phyloP scores from a whole-genome alignment of 352 stramenopile genomes.

The Pythium monospermum region DNA sequence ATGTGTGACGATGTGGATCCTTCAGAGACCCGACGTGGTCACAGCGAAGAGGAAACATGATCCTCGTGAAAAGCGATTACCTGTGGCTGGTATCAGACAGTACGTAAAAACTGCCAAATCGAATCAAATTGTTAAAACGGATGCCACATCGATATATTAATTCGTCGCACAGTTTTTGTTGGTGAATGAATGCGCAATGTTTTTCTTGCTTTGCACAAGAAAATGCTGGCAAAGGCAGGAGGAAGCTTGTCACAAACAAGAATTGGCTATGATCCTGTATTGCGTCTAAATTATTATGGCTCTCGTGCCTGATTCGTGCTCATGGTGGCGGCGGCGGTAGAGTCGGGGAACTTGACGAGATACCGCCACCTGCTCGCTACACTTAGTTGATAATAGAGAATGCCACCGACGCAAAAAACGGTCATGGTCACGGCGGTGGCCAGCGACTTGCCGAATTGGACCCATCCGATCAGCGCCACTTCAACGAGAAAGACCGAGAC shows the following conservation, averaged over 20 bases:
- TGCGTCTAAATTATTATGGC: slow-evolving; percentile 5
- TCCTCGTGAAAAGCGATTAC: too few relatives aligned
- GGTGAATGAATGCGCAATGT: slow-evolving; percentile 27
- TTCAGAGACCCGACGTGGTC: too few relatives aligned
- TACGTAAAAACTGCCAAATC: too few relatives aligned
- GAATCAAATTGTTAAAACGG: too few relatives aligned
- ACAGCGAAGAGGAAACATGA: too few relatives aligned
- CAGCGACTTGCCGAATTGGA: slow-evolving; percentile 49
- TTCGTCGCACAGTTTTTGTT: not conserved
- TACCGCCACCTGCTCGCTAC: slow-evolving; percentile 71
- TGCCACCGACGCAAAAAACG: slow-evolving; percentile 32
- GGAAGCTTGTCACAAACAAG: not conserved
- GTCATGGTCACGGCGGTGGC: slow-evolving; percentile 42
- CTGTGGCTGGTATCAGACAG: too few relatives aligned
- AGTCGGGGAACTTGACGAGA: slow-evolving; percentile 53
- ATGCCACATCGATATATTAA: not conserved
- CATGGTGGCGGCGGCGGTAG: not conserved
- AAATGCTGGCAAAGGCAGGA: slow-evolving; percentile 13
- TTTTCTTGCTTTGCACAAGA: slow-evolving; percentile 17
- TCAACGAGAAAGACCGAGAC: slow-evolving; percentile 59
- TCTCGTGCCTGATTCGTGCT: not conserved
- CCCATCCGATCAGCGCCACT: slow-evolving; percentile 51
- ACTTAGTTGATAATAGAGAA: slow-evolving; percentile 63
- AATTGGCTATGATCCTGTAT: not conserved
- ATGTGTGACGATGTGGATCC: too few relatives aligned